These are phyloP conservation scores for Coemansia pectinata DNA, from an alignment of 192 early-diverging fungal genomes.

Conservation along the genomic window DNA sequence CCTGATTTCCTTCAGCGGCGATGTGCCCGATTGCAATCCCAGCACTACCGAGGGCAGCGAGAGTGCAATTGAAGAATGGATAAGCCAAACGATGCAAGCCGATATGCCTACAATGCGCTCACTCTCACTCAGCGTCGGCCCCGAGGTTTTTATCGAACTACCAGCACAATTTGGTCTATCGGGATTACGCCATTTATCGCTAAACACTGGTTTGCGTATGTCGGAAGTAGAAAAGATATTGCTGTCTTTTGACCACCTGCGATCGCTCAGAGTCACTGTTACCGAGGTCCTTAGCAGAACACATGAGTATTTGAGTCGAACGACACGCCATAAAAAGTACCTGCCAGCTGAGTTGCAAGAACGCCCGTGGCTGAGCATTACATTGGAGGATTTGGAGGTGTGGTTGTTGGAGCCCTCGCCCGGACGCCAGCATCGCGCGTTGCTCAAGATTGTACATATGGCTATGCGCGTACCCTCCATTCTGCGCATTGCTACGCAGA, in stretches of 20 bases:
- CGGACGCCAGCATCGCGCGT: slow-evolving; percentile 1
- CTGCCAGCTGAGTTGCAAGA: not conserved
- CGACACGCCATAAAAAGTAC: slow-evolving; percentile 21
- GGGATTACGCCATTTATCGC: slow-evolving; percentile 11
- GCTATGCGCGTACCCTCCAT: slow-evolving; percentile 25
- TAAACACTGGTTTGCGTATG: slow-evolving; percentile 21
- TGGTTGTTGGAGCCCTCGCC: slow-evolving; percentile 10
- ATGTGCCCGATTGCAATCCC: slow-evolving; percentile 15
- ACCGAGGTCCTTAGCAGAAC: slow-evolving; percentile 23
- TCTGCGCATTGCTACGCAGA: slow-evolving; percentile 18
- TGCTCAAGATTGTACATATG: slow-evolving; percentile 27
- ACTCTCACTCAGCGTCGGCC: slow-evolving; percentile 7
- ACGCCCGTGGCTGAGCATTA: slow-evolving; percentile 6
- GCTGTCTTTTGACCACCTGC: slow-evolving; percentile 4
- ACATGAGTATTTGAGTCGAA: slow-evolving; percentile 39
- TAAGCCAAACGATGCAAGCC: not conserved
- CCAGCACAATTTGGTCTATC: slow-evolving; percentile 3
- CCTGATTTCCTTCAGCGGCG: not conserved
- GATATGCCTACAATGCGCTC: not conserved
- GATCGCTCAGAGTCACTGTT: slow-evolving; percentile 13
- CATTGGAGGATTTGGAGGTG: slow-evolving; percentile 13
- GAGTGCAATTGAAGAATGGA: slow-evolving; percentile 12
- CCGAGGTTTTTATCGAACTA: slow-evolving; percentile 6
- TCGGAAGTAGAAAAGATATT: slow-evolving; percentile 35
- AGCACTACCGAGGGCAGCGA: slow-evolving; percentile 3